Base-by-base conservation (phyloP, 1,284 basidiomycete species). In the Malassezia furfur region DNA sequence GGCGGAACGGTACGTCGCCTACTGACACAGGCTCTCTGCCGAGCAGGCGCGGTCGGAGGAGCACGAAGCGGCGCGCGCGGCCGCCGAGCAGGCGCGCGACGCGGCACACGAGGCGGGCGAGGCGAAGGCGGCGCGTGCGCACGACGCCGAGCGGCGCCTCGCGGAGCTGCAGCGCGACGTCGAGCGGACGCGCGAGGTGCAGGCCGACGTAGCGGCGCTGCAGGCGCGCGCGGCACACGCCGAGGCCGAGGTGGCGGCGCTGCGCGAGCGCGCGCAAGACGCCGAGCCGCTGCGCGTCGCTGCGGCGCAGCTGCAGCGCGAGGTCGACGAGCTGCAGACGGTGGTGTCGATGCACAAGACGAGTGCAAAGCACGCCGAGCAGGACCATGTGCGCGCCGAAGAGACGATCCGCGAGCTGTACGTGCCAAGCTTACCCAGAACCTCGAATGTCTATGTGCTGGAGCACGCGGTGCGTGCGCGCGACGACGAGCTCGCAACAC, bases 151-250 rank as follows among this genome's bases (percentile, higher is more conserved):
- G 22, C 28, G n/a, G 6, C 30, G 50, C 9, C 46, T 65, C 9
- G 21, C 32, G n/a, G 37, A 48, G 31, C 50, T 57, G n/a, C 45
- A 35, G 32, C 38, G 31, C 5, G 49, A 52, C 5, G 8, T 63
- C 6, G 59, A 62, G n/a, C 57, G 54, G 21, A 40, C 47, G n/a
- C 40, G 15, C n/a, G 52, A 59, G 17, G 40, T 43, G 15, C 51
- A 59, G 38, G 37, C 51, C 2, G 25, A 47, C 14, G 25, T 50
- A 3, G 55, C 41, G 9, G 37, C 46, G 15, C 19, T 48, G 19
- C 46, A 48, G 47, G 35, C 22, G 48, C 57, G 43, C 6, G 34
- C 48, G 5, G 25, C 30, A 6, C 36, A 14, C 14, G 43, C 40
- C 14, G 57, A 59, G 14, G 28, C 34, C 1, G 41, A 44, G 14